Percentiles rank a stretch among this genome's conserved stretches.
These are phyloP conservation scores for Litchi chinensis DNA, from an alignment of 345 rosid genomes.

Conservation along the genomic window DNA sequence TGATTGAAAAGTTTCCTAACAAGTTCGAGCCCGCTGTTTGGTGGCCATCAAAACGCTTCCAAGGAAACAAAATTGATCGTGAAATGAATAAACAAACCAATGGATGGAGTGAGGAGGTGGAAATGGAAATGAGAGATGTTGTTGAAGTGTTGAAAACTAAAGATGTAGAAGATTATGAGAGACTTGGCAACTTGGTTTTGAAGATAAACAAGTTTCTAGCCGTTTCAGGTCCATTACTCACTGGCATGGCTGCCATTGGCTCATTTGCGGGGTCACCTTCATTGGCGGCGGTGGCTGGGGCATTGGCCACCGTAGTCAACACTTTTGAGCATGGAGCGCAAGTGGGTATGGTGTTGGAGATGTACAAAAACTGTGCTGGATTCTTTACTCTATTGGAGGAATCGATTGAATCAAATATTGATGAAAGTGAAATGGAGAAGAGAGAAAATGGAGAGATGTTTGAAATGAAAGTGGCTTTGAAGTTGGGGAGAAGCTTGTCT, in stretches of 20 bases:
- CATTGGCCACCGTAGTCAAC: slow-evolving; percentile 37
- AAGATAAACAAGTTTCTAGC: slow-evolving; percentile 52
- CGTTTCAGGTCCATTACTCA: slow-evolving; percentile 44
- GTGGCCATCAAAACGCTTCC: slow-evolving; percentile 23
- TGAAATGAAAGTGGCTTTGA: slow-evolving; percentile 43
- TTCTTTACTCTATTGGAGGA: slow-evolving; percentile 39
- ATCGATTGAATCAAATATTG: slow-evolving; percentile 29
- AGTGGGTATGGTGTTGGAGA: slow-evolving; percentile 59
- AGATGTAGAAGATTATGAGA: slow-evolving; percentile 46
- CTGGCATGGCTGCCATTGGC: slow-evolving; percentile 38
- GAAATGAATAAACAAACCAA: background rate
- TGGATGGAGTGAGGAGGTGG: slow-evolving; percentile 43
- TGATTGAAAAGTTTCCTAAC: slow-evolving; percentile 35
- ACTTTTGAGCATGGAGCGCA: slow-evolving; percentile 50
- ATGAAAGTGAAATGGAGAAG: slow-evolving; percentile 25
- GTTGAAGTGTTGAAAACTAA: slow-evolving; percentile 32
- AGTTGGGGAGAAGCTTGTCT: slow-evolving; percentile 52
- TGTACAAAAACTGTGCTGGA: slow-evolving; percentile 54
- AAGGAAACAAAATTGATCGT: background rate
- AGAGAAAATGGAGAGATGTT: slow-evolving; percentile 46
- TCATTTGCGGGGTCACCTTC: slow-evolving; percentile 21
- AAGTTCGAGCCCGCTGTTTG: slow-evolving; percentile 29
- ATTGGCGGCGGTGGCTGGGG: slow-evolving; percentile 40
- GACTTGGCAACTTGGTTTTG: slow-evolving; percentile 41
- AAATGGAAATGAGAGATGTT: slow-evolving; percentile 42